phyloP scores from a whole-genome alignment of 2,329 filamentous ascomycete genomes.

The Curvularia lunata region DNA sequence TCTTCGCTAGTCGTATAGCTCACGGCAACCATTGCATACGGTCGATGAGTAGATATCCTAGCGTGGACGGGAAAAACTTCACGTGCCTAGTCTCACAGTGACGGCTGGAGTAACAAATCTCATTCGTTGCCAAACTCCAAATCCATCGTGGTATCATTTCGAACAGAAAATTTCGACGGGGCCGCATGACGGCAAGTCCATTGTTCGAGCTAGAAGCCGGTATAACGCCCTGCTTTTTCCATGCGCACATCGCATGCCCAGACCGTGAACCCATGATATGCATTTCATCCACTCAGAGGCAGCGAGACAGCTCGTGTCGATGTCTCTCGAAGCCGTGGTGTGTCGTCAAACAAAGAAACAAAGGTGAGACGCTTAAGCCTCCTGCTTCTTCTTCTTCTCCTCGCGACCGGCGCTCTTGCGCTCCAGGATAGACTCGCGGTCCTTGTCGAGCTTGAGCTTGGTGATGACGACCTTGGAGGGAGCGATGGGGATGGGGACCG shows the following conservation, averaged over 20 bases:
- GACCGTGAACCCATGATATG: constrained; percentile 47
- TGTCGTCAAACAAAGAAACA: constrained; percentile 46
- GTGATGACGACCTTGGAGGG: constrained; percentile 97
- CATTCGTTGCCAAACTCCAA: constrained; percentile 33
- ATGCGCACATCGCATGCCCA: constrained; percentile 43
- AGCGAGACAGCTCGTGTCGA: constrained; percentile 43
- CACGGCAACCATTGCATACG: constrained; percentile 70
- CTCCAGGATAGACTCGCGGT: constrained; percentile 86
- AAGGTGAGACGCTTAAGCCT: constrained; percentile 53
- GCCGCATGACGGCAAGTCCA: constrained; percentile 45
- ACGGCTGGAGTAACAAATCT: constrained; percentile 36
- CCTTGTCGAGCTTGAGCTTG: constrained; percentile 98
- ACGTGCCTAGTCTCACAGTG: constrained; percentile 27
- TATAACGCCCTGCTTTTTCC: constrained; percentile 49
- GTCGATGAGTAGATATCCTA: constrained; percentile 88
- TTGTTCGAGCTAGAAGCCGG: constrained; percentile 48
- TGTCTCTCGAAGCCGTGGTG: constrained; percentile 46
- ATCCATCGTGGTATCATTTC: constrained; percentile 40
- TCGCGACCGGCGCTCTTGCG: constrained; percentile 83
- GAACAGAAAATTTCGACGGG: constrained; percentile 43
- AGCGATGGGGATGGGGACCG: constrained; percentile 91
- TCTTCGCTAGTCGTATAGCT: constrained; percentile 97
- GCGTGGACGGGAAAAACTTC: constrained; percentile 56
- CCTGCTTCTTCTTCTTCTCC: constrained; percentile 72
- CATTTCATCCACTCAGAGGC: constrained; percentile 48